Conservation (phyloP, 176 grass and related monocot species). For the Dendrocalamus sinicus region DNA sequence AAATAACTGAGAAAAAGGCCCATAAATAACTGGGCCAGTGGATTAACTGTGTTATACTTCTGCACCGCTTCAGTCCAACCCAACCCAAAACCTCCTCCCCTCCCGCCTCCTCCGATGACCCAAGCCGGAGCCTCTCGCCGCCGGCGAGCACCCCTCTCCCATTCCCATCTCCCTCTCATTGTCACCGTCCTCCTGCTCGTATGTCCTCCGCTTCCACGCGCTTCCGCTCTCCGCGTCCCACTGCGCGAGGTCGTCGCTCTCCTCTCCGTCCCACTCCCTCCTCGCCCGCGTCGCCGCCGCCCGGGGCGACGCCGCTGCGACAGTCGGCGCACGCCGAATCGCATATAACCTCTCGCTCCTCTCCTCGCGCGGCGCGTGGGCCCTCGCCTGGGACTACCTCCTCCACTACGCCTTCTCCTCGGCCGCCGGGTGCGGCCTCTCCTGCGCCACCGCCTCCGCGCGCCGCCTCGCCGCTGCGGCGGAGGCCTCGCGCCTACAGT, state of each 20-base stretch:
- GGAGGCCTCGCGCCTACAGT: constrained; percentile 62
- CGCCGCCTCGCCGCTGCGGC: constrained; percentile 60
- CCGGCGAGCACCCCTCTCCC: constrained; percentile 38
- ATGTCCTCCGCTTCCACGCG: constrained; percentile 12
- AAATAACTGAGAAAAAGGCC: background rate
- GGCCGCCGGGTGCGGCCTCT: constrained; percentile 45
- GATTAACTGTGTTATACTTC: background rate
- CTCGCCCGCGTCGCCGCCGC: constrained; percentile 71
- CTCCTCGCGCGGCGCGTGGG: constrained; percentile 57
- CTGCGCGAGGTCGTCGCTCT: constrained; percentile 59
- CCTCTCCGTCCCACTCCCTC: constrained; percentile 86
- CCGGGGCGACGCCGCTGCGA: constrained; percentile 62
- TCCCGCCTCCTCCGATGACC: constrained; percentile 31
- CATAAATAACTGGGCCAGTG: background rate
- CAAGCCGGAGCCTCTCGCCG: constrained; percentile 44
- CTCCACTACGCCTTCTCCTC: constrained; percentile 79
- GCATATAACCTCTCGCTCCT: constrained; percentile 58
- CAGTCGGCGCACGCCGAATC: constrained; percentile 58
- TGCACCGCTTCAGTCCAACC: background rate
- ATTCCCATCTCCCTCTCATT: background rate
- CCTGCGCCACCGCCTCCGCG: constrained; percentile 38
- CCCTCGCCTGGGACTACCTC: constrained; percentile 81
- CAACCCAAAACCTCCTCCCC: background rate
- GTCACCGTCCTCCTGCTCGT: constrained; percentile 50
- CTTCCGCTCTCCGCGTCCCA: constrained; percentile 45